Percentiles rank a stretch among this genome's conserved stretches.
phyloP scores from a whole-genome alignment of 495 filamentous ascomycete species.

The Parathielavia hyrcaniae region DNA sequence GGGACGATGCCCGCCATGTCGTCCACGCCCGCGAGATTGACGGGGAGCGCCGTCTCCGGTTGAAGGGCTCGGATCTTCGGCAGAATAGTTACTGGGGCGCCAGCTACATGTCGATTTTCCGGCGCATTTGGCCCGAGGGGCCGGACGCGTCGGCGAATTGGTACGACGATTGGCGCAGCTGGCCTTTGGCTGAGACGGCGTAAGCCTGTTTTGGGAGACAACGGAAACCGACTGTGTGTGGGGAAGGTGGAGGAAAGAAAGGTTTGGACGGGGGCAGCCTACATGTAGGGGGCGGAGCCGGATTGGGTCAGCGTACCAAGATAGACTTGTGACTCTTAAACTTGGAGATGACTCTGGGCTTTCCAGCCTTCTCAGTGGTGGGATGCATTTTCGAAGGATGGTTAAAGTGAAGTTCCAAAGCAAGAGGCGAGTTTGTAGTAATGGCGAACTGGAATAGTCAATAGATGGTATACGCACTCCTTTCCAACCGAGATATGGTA shows the following conservation, averaged over 20 bases:
- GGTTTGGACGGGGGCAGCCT: no score
- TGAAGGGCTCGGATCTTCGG: not conserved
- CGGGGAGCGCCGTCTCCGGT: not conserved
- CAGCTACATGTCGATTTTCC: not conserved
- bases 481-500: no score
- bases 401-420: no score
- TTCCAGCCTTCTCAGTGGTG: no score
- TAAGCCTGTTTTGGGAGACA: not conserved
- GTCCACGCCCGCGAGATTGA: not conserved
- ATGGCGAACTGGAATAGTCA: no score
- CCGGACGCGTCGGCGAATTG: not conserved
- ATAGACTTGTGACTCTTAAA: no score
- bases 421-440: no score
- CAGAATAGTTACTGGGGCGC: not conserved
- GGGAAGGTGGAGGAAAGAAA: not conserved
- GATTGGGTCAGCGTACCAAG: no score
- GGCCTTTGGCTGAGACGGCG: not conserved
- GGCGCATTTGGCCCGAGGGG: conserved; percentile 1
- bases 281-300: no score
- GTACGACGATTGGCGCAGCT: conserved; percentile 1
- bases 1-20: not conserved
- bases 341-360: no score
- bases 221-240: not conserved
- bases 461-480: no score
- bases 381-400: no score